Base-by-base conservation (phyloP, 441 rosid genomes). In the Arabidopsis lyrata region DNA sequence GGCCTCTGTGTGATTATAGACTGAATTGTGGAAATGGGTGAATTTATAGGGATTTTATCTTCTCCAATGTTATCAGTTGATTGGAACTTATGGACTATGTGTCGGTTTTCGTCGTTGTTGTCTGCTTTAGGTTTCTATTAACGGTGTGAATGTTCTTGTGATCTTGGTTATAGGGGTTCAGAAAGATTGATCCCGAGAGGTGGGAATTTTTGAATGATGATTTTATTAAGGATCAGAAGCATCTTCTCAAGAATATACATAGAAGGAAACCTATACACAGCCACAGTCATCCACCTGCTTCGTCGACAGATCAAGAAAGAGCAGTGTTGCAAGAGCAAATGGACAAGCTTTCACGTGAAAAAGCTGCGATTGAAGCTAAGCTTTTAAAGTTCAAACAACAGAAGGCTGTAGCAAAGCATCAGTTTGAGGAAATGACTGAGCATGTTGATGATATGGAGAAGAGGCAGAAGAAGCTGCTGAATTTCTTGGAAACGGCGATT, bases 171-270 rank as follows among this genome's bases (percentile, higher is more conserved):
- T 4, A 95, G 99, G 97, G 99, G 22, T 95, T 95, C 50, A 85
- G 90, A 34, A 95, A 95, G 86, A 88, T 83, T 66, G 97, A 95
- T 86, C 87, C 96, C 0, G 99, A 95, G 86, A 85, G 75, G 76
- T 95, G 99, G 99, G 97, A 95, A 60, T 95, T 95, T 78, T 82
- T 85, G 6, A 95, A 92, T 79, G 99, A 95, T 59, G 97, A 86
- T 31, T 95, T 95, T 75, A 74, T 86, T 31, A 95, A 86, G 77
- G 92, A 86, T 84, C 90, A 86, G 73, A 90, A 87, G 88, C 98
- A 90, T 86, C 94, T 89, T 65, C 97, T 95, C 56, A 95, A 92
- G 81, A 90, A 85, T 78, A 92, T 95, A 80, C 91, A 88, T 71
- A 81, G 98, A 13, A 85, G 97, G 67, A 95, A 92, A 74, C 96